phyloP scores from a whole-genome alignment of 176 grass and related monocot species.

The Areca catechu region DNA sequence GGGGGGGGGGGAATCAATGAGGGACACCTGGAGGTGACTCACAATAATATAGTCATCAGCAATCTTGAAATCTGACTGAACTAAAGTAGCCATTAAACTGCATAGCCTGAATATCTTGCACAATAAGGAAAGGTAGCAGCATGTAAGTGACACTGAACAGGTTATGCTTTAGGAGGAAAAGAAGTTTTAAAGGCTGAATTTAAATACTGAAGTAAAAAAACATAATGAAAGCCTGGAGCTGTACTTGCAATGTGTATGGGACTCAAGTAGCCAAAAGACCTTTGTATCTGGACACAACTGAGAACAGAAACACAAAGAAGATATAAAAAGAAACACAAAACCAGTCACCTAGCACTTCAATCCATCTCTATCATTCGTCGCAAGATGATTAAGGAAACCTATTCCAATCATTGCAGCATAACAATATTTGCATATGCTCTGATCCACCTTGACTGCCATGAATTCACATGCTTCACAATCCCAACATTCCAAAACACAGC shows the following conservation, averaged over 20 bases:
- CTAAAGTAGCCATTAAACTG: no score
- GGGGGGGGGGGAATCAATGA: no score
- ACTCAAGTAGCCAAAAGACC: constrained; percentile 86
- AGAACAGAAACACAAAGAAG: constrained; percentile 10
- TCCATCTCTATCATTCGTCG: constrained; percentile 51
- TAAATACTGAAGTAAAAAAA: no score
- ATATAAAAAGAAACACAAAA: neutral
- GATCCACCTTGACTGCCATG: constrained; percentile 79
- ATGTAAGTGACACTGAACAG: no score
- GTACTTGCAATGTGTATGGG: constrained; percentile 95
- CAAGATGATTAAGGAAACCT: constrained; percentile 65
- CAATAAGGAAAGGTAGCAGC: no score
- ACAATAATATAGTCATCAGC: no score
- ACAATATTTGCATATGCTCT: constrained; percentile 67
- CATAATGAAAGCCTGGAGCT: neutral
- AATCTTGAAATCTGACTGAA: no score
- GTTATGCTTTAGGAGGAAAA: no score
- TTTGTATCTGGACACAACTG: constrained; percentile 81
- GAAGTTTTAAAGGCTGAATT: no score
- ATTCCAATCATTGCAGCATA: constrained; percentile 86
- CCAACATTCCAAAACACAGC: constrained; percentile 95
- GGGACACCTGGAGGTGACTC: no score
- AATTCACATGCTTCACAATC: constrained; percentile 74
- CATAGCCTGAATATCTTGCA: no score
- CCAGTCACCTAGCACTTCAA: constrained; percentile 38